Evolutionary conservation across 768 basidiomycete genomes (phyloP).

Genomic region (Trametes cubensis): DNA sequence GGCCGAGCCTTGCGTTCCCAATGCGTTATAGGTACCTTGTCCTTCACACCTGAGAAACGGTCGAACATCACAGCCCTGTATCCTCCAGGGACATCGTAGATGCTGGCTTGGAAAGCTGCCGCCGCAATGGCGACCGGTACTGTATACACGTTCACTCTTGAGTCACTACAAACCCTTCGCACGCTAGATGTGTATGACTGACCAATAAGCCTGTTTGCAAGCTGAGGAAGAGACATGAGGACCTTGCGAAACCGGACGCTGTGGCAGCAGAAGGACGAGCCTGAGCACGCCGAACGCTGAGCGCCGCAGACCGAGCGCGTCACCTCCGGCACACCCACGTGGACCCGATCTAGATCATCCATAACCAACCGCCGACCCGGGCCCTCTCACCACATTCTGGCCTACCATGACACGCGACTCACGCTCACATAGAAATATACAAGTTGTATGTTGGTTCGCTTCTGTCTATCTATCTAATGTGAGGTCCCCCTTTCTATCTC

Average conservation of each 20-base stretch:
- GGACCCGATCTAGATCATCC: slow-evolving; percentile 12
- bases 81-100: slow-evolving; percentile 76
- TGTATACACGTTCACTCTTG: slow-evolving; percentile 42
- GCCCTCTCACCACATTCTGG: not conserved
- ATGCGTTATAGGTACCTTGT: slow-evolving; percentile 50
- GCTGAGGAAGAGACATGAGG: slow-evolving; percentile 55
- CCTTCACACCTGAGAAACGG: slow-evolving; percentile 89
- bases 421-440: no score
- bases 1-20: slow-evolving; percentile 2
- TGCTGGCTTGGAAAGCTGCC: slow-evolving; percentile 47
- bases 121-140: slow-evolving; percentile 68
- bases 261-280: slow-evolving; percentile 3
- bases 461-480: slow-evolving; percentile 5
- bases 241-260: slow-evolving; percentile 7
- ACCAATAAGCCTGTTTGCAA: slow-evolving; percentile 54
- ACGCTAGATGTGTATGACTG: slow-evolving; percentile 16
- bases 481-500: slow-evolving; percentile 53
- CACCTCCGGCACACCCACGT: slow-evolving; percentile 23
- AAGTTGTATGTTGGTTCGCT: no score
- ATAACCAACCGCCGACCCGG: not conserved
- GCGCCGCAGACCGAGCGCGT: slow-evolving; percentile 5
- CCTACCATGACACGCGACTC: no score
- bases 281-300: not conserved
- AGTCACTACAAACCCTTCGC: not conserved
- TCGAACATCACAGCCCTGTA: slow-evolving; percentile 98